These are phyloP conservation scores for Trypanosoma theileri DNA, from an alignment of 208 protist species.

Conservation along the genomic window DNA sequence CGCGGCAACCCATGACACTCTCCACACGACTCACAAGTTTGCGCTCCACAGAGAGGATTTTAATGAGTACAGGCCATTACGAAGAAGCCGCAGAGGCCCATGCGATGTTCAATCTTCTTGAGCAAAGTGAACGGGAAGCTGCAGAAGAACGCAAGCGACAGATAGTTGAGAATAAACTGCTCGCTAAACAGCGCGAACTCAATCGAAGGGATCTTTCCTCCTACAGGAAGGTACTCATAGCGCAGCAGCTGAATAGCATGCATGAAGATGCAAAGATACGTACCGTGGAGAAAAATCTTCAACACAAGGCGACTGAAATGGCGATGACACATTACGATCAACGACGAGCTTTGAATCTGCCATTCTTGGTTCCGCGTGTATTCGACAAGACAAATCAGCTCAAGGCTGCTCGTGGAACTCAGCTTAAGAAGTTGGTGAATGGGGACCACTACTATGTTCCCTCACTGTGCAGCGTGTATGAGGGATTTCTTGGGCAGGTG, in stretches of 20 bases:
- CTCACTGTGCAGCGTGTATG: conserved; percentile 66
- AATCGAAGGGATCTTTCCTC: conserved; percentile 2
- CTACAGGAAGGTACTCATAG: conserved; percentile 14
- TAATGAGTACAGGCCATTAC: conserved; percentile 35
- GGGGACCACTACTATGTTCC: conserved; percentile 50
- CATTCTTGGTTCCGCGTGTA: conserved; percentile 16
- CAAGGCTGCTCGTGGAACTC: conserved; percentile 45
- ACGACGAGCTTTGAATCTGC: conserved; percentile 34
- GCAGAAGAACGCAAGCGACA: conserved; percentile 13
- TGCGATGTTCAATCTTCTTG: background rate
- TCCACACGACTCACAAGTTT: conserved; percentile 29
- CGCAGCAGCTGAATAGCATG: conserved; percentile 17
- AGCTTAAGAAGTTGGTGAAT: conserved; percentile 46
- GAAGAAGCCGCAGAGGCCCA: conserved; percentile 33
- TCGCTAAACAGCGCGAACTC: conserved; percentile 19
- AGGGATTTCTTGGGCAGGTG: conserved; percentile 28
- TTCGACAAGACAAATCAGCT: conserved; percentile 26
- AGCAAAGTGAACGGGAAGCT: conserved; percentile 7
- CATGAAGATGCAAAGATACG: conserved; percentile 25
- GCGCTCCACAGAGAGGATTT: conserved; percentile 37
- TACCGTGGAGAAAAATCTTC: conserved; percentile 29
- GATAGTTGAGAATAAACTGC: conserved; percentile 23
- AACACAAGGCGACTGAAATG: conserved; percentile 60
- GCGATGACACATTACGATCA: conserved; percentile 48
- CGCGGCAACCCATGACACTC: conserved; percentile 37